phyloP scores from a whole-genome alignment of 163 green algal genomes.

The Scenedesmus sp. region DNA sequence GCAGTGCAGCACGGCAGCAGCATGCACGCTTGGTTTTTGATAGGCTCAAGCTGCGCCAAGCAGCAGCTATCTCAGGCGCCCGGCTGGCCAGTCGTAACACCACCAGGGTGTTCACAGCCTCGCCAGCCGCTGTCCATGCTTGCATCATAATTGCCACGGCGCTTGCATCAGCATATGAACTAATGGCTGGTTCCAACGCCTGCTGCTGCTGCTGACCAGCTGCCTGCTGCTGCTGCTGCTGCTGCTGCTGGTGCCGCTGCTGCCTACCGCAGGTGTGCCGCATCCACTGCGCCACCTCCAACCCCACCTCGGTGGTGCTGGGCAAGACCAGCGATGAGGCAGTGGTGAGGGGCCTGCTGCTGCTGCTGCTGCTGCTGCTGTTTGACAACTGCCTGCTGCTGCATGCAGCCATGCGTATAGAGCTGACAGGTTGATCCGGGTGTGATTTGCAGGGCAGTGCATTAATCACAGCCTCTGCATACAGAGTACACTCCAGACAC shows the following conservation, averaged over 20 bases:
- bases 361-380: neutral
- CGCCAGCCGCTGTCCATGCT: no score
- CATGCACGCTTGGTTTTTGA: neutral
- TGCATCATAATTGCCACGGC: no score
- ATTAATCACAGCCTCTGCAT: no score
- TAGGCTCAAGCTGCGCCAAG: no score
- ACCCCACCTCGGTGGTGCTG: conserved; percentile 35
- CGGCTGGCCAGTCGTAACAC: no score
- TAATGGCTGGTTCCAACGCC: no score
- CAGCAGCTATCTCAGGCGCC: neutral
- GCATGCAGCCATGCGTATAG: neutral
- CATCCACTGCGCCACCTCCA: conserved; percentile 43
- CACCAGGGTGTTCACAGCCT: no score
- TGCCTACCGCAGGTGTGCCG: conserved; percentile 23
- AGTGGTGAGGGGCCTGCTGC: neutral
- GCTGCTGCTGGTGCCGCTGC: neutral
- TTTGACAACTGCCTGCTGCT: neutral
- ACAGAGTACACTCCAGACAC: no score
- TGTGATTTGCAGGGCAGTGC: no score
- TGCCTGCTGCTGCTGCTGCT: neutral
- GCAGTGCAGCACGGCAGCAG: neutral
- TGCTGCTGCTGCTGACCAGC: no score
- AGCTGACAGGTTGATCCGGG: neutral
- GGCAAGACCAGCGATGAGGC: conserved; percentile 39
- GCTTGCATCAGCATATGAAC: no score